Percentiles rank a stretch among this genome's conserved stretches.
phyloP scores from a whole-genome alignment of 2,329 filamentous ascomycete genomes.

The Paramyrothecium sp. region DNA sequence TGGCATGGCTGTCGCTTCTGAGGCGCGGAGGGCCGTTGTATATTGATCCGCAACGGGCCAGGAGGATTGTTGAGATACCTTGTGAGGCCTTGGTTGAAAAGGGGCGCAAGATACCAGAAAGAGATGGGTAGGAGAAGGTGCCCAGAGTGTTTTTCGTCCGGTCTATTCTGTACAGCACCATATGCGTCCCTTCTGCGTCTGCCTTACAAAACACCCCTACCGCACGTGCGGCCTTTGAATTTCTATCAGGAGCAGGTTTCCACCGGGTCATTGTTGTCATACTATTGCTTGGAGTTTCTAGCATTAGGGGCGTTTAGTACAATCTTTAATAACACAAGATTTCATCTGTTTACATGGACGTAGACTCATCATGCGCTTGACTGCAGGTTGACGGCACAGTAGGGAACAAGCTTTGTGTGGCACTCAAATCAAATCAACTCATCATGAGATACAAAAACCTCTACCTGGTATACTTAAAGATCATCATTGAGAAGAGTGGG shows the following conservation, averaged over 20 bases:
- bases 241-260: neutral
- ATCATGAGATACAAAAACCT: neutral
- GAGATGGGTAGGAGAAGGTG: too few species aligned
- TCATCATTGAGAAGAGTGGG: neutral
- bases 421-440: too few species aligned
- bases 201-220: neutral
- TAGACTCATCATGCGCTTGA: neutral
- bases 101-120: too few species aligned
- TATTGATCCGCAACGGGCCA: neutral
- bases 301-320: conserved; percentile 1
- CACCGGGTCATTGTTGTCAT: neutral
- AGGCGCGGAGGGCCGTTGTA: neutral
- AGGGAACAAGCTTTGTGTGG: too few species aligned
- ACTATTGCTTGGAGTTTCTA: neutral
- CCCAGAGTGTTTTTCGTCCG: too few species aligned
- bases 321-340: conserved; percentile 1
- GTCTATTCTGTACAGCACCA: neutral
- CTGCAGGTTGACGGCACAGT: neutral
- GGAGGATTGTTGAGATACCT: neutral
- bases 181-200: neutral
- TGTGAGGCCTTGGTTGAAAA: too few species aligned
- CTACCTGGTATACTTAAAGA: neutral
- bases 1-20: neutral
- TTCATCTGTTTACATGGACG: neutral
- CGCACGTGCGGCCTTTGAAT: neutral